Percentiles rank a stretch among this genome's conserved stretches.
These are phyloP conservation scores for Rhizoclosmatium globosum DNA, from an alignment of 192 early-diverging fungal genomes.

Conservation along the genomic window DNA sequence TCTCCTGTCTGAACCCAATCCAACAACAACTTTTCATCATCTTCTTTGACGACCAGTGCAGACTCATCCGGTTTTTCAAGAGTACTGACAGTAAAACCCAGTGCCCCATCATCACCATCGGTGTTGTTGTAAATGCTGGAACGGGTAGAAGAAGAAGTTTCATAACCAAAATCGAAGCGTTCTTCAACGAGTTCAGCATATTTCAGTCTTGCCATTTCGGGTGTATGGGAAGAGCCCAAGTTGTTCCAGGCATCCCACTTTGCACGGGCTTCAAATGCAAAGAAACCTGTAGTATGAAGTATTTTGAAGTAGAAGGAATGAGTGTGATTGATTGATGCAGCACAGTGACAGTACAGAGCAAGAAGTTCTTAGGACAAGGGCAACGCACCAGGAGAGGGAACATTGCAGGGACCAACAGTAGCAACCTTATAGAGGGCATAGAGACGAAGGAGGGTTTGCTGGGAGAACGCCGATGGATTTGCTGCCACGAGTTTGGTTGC, in stretches of 20 bases:
- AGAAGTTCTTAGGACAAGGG: slow-evolving; percentile 27
- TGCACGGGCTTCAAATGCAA: background rate
- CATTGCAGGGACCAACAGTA: slow-evolving; percentile 48
- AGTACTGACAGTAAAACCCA: slow-evolving; percentile 39
- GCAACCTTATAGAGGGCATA: slow-evolving; percentile 57
- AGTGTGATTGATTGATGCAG: background rate
- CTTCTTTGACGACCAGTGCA: slow-evolving; percentile 27
- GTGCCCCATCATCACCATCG: background rate
- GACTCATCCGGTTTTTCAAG: slow-evolving; percentile 32
- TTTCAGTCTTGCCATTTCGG: slow-evolving; percentile 33
- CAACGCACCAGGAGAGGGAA: slow-evolving; percentile 43
- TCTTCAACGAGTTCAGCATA: slow-evolving; percentile 41
- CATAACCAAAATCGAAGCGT: slow-evolving; percentile 9
- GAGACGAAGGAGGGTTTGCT: slow-evolving; percentile 35
- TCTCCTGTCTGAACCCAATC: slow-evolving; percentile 47
- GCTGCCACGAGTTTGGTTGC: slow-evolving; percentile 1
- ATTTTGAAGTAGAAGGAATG: background rate
- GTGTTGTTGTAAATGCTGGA: background rate
- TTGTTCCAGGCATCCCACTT: slow-evolving; percentile 54
- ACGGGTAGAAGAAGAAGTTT: background rate
- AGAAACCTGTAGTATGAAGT: background rate
- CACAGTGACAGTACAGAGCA: slow-evolving; percentile 35
- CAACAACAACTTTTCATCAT: slow-evolving; percentile 38
- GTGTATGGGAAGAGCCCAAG: slow-evolving; percentile 1
- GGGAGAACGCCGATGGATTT: background rate